These are phyloP conservation scores for Rhizopogon parksii DNA, from an alignment of 1,284 basidiomycete species.

Conservation along the genomic window DNA sequence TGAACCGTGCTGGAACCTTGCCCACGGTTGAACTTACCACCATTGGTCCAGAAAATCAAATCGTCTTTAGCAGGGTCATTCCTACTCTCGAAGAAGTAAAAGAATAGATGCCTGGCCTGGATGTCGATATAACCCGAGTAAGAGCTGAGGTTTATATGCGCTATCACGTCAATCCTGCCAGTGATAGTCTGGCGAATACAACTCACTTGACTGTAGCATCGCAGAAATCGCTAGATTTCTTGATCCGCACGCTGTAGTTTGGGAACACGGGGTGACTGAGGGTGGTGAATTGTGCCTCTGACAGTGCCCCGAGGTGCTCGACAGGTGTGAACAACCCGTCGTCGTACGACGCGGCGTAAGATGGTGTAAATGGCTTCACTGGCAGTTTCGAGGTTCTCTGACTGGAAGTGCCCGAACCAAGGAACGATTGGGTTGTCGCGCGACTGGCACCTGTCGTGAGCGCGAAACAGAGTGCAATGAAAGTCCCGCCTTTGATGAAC, in stretches of 20 bases:
- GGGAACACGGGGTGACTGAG: constrained; percentile 50
- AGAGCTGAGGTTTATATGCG: constrained; percentile 28
- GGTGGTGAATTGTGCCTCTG: constrained; percentile 38
- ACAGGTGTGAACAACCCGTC: constrained; percentile 23
- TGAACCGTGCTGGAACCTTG: not conserved
- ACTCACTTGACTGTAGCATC: constrained; percentile 26
- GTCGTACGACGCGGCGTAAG: constrained; percentile 14
- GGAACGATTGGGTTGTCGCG: not conserved
- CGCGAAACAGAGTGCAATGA: not conserved
- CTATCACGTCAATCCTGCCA: not conserved
- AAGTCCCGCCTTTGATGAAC: not conserved
- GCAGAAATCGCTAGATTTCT: constrained; percentile 31
- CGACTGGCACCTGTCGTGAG: not conserved
- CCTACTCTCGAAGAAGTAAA: constrained; percentile 83
- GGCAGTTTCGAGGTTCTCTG: not conserved
- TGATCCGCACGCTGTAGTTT: constrained; percentile 46
- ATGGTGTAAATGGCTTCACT: constrained; percentile 1
- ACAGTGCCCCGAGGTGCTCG: constrained; percentile 32
- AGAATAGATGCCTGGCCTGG: constrained; percentile 66
- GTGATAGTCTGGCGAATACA: constrained; percentile 37
- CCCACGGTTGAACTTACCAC: constrained; percentile 31
- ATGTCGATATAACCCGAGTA: constrained; percentile 65
- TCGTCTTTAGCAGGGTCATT: constrained; percentile 60
- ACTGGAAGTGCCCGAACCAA: not conserved
- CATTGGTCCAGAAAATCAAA: constrained; percentile 63